These are phyloP conservation scores for Papiliotrema terrestris DNA, from an alignment of 1,284 basidiomycete species.

Conservation along the genomic window DNA sequence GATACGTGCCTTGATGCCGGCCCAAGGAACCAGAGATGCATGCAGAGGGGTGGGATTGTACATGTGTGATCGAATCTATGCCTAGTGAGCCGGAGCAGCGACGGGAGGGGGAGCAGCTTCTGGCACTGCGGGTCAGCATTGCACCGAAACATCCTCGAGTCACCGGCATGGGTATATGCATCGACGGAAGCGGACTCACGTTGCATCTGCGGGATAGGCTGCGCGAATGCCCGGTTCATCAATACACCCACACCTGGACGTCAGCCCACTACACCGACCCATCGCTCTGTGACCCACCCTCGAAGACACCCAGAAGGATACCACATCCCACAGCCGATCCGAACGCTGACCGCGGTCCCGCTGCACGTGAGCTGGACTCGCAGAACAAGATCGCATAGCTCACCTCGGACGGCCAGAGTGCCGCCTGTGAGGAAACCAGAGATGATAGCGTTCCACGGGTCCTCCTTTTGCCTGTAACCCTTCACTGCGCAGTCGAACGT, in stretches of 20 bases:
- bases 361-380: conserved; percentile 49
- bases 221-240: conserved; percentile 47
- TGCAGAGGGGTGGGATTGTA: not conserved
- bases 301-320: conserved; percentile 93
- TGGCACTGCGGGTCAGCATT: not conserved
- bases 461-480: conserved; percentile 96
- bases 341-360: conserved; percentile 85
- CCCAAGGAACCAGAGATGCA: not conserved
- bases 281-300: conserved; percentile 57
- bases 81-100: conserved; percentile 1
- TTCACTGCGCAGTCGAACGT: conserved; percentile 98
- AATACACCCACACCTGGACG: conserved; percentile 45
- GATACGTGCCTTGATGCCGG: too few species aligned
- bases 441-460: conserved; percentile 98
- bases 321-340: conserved; percentile 92
- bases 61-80: not conserved
- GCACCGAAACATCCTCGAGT: too few species aligned
- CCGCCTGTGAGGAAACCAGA: conserved; percentile 98
- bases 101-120: conserved; percentile 1
- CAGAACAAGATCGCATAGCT: conserved; percentile 50
- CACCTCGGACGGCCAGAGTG: conserved; percentile 88
- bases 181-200: conserved; percentile 22
- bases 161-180: too few species aligned
- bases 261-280: not conserved
- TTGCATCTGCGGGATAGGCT: conserved; percentile 47